Conservation (phyloP, 2,329 filamentous ascomycete genomes). For the Zasmidium angulare region DNA sequence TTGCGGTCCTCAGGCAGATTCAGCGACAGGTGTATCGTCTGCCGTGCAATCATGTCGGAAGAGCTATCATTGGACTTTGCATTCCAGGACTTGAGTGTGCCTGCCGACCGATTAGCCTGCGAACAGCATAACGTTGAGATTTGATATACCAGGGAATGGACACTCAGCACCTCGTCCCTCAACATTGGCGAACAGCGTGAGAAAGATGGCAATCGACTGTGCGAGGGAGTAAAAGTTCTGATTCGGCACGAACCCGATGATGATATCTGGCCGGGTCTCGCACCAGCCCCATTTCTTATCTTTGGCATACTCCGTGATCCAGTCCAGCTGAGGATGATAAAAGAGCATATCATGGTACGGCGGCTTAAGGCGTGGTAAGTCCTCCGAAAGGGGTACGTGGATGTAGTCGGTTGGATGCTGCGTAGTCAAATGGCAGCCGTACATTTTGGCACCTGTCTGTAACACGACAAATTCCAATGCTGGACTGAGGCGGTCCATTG, state of each 20-base stretch:
- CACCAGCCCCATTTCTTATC: slow-evolving; percentile 39
- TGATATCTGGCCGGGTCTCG: slow-evolving; percentile 29
- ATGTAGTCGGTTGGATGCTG: slow-evolving; percentile 40
- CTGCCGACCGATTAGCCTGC: background rate
- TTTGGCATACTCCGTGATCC: slow-evolving; percentile 31
- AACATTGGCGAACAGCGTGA: slow-evolving; percentile 35
- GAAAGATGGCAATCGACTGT: slow-evolving; percentile 34
- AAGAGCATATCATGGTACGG: slow-evolving; percentile 35
- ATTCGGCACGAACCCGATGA: slow-evolving; percentile 40
- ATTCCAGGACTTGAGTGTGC: slow-evolving; percentile 28
- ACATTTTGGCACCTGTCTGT: slow-evolving; percentile 39
- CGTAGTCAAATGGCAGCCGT: slow-evolving; percentile 45
- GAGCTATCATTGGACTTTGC: slow-evolving; percentile 37
- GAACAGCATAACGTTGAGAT: background rate
- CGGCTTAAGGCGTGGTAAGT: slow-evolving; percentile 30
- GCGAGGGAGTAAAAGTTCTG: slow-evolving; percentile 38
- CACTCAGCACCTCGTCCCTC: slow-evolving; percentile 36
- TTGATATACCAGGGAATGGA: slow-evolving; percentile 36
- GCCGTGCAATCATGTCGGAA: slow-evolving; percentile 36
- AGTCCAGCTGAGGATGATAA: slow-evolving; percentile 41
- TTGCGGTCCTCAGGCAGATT: slow-evolving; percentile 12
- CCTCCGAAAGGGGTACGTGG: slow-evolving; percentile 34
- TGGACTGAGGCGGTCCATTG: slow-evolving; percentile 38
- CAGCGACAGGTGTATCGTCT: slow-evolving; percentile 25
- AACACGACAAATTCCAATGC: slow-evolving; percentile 41